phyloP scores from a whole-genome alignment of 2,329 filamentous ascomycete genomes.

The Falciphora oryzae region DNA sequence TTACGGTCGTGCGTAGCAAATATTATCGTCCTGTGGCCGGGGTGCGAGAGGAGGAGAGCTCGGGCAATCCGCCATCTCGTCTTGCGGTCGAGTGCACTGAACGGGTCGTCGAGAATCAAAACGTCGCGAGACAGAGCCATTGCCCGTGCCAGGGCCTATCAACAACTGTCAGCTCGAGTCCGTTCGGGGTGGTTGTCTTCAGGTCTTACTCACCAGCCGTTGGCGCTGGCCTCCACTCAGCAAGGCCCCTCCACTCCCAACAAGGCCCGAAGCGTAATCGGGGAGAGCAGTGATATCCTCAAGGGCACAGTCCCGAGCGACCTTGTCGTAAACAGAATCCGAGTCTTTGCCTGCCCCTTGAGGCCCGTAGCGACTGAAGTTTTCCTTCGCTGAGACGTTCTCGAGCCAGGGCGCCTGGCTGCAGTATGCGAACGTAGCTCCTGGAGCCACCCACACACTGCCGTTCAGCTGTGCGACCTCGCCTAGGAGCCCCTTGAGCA shows the following conservation, averaged over 20 bases:
- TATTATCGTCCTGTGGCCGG: slow-evolving; percentile 19
- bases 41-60: slow-evolving; percentile 21
- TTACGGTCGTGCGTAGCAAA: slow-evolving; percentile 16
- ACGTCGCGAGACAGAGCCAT: slow-evolving; percentile 13
- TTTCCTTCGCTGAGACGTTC: not conserved
- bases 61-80: slow-evolving; percentile 21
- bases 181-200: too few species aligned
- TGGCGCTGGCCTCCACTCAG: slow-evolving; percentile 8
- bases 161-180: slow-evolving; percentile 18
- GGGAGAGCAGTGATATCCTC: not conserved
- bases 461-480: not conserved
- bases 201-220: not conserved
- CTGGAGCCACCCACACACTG: not conserved
- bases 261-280: not conserved
- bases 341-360: not conserved
- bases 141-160: slow-evolving; percentile 19
- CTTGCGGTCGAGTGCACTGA: slow-evolving; percentile 28
- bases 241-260: not conserved
- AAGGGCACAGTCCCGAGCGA: not conserved
- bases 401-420: slow-evolving; percentile 3
- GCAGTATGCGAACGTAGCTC: not conserved
- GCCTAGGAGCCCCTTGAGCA: not conserved
- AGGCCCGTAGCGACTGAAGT: not conserved
- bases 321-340: not conserved
- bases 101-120: slow-evolving; percentile 29